Evolutionary conservation across 2,329 filamentous ascomycete genomes (phyloP).

Genomic region (Dothideomycetes sp.): DNA sequence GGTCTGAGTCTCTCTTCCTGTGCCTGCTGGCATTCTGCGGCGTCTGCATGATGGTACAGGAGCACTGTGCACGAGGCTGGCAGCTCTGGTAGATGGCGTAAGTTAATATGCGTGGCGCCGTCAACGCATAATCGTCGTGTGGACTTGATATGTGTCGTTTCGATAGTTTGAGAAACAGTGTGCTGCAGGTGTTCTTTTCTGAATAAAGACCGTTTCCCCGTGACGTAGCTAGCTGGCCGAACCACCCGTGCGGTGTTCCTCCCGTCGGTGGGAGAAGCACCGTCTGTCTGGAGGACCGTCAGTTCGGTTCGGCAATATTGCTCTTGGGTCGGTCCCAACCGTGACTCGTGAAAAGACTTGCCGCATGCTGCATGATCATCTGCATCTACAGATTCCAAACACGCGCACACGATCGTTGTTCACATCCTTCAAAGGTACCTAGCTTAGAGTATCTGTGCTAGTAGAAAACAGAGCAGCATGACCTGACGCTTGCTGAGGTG

Average conservation of each 20-base stretch:
- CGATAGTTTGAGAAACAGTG: constrained; percentile 4
- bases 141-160: neutral
- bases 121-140: constrained; percentile 7
- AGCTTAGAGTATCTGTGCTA: no score
- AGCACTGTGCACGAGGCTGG: constrained; percentile 2
- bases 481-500: no score
- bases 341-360: neutral
- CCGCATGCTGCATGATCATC: constrained; percentile 2
- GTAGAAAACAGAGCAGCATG: no score
- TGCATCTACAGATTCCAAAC: no score
- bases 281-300: no score
- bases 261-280: no score
- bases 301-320: no score
- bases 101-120: constrained; percentile 4
- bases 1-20: constrained; percentile 8
- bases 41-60: neutral
- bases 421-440: no score
- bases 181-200: constrained; percentile 11
- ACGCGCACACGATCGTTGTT: no score
- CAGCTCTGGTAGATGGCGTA: constrained; percentile 1
- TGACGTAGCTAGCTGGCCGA: constrained; percentile 3
- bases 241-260: constrained; percentile 7
- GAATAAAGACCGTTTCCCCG: constrained; percentile 2
- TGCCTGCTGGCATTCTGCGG: neutral
- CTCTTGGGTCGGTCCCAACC: no score